Percentiles rank a stretch among this genome's conserved stretches.
Conservation (phyloP, 179 eudicot genomes). For the Silene vulgaris region DNA sequence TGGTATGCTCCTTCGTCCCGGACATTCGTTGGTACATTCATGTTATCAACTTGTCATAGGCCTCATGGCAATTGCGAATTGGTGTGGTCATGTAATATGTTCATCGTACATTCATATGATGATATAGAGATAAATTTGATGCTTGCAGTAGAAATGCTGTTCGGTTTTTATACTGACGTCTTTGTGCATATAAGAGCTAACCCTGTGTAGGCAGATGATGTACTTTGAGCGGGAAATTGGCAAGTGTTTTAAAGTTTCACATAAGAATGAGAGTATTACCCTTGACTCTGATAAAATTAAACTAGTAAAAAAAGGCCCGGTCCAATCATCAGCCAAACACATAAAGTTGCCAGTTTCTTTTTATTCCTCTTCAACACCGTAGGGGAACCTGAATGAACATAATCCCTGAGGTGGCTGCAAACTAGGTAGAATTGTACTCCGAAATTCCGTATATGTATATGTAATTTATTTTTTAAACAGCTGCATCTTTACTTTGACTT, state of each 20-base stretch:
- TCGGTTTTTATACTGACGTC: neutral
- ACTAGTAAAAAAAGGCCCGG: neutral
- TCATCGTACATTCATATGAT: neutral
- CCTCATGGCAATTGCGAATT: neutral
- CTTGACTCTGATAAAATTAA: neutral
- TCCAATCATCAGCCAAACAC: neutral
- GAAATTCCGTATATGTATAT: no score
- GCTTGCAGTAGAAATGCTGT: neutral
- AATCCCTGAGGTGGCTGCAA: no score
- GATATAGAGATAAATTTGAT: neutral
- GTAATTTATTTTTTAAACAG: no score
- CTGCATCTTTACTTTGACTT: no score
- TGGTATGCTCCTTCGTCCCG: slow-evolving; percentile 35
- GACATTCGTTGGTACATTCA: slow-evolving; percentile 6
- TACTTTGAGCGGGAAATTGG: neutral
- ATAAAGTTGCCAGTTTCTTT: neutral
- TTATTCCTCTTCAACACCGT: no score
- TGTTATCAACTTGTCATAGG: neutral
- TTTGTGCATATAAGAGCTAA: slow-evolving; percentile 7
- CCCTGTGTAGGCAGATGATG: neutral
- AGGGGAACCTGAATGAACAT: neutral
- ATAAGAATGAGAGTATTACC: neutral
- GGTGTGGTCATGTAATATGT: slow-evolving; percentile 1
- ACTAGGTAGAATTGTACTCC: no score
- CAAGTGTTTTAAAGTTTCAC: neutral